Evolutionary conservation across 345 rosid genomes (phyloP).

Genomic region (Populus alba): DNA sequence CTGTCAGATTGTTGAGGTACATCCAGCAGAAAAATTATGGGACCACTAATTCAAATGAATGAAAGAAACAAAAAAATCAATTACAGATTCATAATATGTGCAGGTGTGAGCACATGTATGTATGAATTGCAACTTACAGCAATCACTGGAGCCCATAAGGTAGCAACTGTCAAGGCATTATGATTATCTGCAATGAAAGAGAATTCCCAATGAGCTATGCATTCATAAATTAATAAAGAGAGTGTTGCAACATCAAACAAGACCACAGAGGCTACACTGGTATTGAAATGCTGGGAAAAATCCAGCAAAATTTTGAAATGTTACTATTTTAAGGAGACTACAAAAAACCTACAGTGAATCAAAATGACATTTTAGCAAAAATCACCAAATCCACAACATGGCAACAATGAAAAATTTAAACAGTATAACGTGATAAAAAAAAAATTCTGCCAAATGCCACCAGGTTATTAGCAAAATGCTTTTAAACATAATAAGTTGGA

Average conservation of each 20-base stretch:
- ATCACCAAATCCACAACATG: not conserved
- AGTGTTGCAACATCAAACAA: not conserved
- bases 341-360: not conserved
- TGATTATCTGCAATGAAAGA: constrained; percentile 79
- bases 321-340: not conserved
- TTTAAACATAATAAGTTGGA: no score
- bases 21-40: not conserved
- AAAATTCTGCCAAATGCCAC: not conserved
- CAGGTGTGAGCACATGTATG: not conserved
- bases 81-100: not conserved
- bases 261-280: not conserved
- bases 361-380: not conserved
- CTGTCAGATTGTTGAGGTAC: not conserved
- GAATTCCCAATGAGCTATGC: not conserved
- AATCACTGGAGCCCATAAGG: constrained; percentile 89
- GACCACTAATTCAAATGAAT: not conserved
- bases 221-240: not conserved
- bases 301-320: not conserved
- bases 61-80: not conserved
- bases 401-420: not conserved
- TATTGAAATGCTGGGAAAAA: not conserved
- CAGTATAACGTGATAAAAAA: not conserved
- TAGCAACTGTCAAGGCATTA: constrained; percentile 75
- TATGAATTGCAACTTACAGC: constrained; percentile 60
- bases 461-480: not conserved